Conservation (phyloP, 345 rosid genomes). For the Syzygium oleosum region DNA sequence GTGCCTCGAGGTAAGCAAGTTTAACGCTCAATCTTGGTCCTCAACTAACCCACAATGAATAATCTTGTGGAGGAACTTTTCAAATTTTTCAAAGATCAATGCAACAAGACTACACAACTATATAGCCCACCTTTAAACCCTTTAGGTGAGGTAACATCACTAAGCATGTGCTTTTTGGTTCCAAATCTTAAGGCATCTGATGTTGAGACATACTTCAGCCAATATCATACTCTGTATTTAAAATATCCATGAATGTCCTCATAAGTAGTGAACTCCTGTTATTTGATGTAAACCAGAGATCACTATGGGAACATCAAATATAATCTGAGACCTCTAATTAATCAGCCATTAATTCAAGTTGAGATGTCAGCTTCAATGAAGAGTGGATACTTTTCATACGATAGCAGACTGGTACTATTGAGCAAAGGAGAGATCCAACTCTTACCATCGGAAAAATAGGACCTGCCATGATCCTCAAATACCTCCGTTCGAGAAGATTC, state of each 20-base stretch:
- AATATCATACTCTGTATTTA: background rate
- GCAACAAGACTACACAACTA: background rate
- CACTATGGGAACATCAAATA: background rate
- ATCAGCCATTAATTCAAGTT: background rate
- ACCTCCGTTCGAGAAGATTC: conserved; percentile 29
- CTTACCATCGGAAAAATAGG: conserved; percentile 62
- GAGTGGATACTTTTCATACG: background rate
- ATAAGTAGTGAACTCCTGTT: background rate
- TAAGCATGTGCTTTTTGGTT: background rate
- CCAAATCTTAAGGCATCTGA: background rate
- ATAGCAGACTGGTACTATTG: background rate
- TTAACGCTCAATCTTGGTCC: background rate
- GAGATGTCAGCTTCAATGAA: background rate
- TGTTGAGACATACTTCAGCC: background rate
- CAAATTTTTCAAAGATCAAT: background rate
- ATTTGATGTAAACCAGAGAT: background rate
- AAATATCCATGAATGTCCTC: background rate
- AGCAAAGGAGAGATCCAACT: background rate
- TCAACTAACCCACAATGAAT: background rate
- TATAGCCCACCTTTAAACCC: background rate
- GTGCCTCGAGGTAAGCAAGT: background rate
- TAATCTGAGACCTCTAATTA: background rate
- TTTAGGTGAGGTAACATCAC: background rate
- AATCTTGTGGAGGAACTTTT: background rate
- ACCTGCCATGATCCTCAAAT: conserved; percentile 31